Evolutionary conservation across 129 eudicot genomes (phyloP), one percentile per base, ranked within the genome.

Genomic region (Kitagawia praeruptora): DNA sequence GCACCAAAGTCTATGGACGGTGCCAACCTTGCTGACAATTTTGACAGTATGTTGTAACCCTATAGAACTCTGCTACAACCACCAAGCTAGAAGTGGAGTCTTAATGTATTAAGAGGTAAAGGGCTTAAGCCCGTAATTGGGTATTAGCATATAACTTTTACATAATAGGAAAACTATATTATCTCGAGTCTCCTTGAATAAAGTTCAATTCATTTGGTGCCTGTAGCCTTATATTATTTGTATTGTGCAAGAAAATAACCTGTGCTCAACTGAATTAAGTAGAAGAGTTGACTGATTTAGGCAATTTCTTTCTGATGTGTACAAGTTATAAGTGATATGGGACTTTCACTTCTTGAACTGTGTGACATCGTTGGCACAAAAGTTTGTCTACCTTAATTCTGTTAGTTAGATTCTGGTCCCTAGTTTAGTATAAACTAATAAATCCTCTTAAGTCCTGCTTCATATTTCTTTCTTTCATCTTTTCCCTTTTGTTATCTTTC

Each of bases 401-500:
- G 9, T 15, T 37, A 23, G 34, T 41, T 38, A 5, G 13, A 42
- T 73, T 73, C 76, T 42, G 46, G 51, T 23, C 53, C 1, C 19
- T n/a, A 73, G 46, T 73, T 47, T 42, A 73, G 54, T 41, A 44
- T 40, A 8, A 44, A 44, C 54, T 44, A 42, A 23, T 42, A 44
- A 42, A 72, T 73, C 76, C 21, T 42, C 54, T n/a, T 7, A 44
- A 8, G 7, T 23, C 54, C 51, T 42, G 31, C 19, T 38, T 34
- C 41, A 41, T 79, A 48, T 73, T 16, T 40, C 11, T 51, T 27
- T 74, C 80, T 41, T 53, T 13, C 38, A 23, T 56, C 48, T 46
- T 5, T 15, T 13, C 19, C 28, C 58, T 46, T n/a, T 75, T 42
- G 38, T 44, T 76, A 27, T 83, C 79, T 86, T 79, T 42, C 89